Percentiles rank a stretch among this genome's conserved stretches.
Conservation (phyloP, 2,329 filamentous ascomycete genomes). For the Fusarium tanahbumbuense region DNA sequence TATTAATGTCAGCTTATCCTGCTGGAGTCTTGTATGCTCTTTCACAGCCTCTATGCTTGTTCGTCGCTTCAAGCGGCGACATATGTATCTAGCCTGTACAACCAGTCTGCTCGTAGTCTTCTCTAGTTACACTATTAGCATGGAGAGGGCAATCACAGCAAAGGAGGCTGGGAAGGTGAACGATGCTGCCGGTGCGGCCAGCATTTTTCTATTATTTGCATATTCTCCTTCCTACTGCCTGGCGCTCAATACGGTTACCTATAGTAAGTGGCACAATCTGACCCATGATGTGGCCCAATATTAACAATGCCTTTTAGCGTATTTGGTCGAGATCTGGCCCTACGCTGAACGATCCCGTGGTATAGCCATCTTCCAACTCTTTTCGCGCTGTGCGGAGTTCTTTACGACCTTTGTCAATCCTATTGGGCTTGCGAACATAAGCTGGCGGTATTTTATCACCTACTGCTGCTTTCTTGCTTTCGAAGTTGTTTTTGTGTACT, state of each 20-base stretch:
- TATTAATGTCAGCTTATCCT: neutral
- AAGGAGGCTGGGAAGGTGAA: neutral
- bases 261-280: neutral
- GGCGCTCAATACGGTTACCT: neutral
- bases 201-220: neutral
- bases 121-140: neutral
- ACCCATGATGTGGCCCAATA: rapidly evolving
- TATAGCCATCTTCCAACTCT: neutral
- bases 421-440: neutral
- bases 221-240: neutral
- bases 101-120: neutral
- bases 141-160: neutral
- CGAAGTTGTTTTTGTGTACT: constrained; percentile 55
- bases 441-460: neutral
- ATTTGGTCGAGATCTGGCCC: neutral
- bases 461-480: constrained; percentile 57
- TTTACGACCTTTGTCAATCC: neutral
- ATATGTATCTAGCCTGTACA: neutral
- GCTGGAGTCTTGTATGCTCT: neutral
- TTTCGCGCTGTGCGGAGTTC: neutral
- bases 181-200: neutral
- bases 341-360: neutral
- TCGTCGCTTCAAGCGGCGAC: neutral
- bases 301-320: neutral
- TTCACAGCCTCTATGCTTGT: neutral